phyloP scores from a whole-genome alignment of 331 rosid genomes.

The Cucumis variabilis region DNA sequence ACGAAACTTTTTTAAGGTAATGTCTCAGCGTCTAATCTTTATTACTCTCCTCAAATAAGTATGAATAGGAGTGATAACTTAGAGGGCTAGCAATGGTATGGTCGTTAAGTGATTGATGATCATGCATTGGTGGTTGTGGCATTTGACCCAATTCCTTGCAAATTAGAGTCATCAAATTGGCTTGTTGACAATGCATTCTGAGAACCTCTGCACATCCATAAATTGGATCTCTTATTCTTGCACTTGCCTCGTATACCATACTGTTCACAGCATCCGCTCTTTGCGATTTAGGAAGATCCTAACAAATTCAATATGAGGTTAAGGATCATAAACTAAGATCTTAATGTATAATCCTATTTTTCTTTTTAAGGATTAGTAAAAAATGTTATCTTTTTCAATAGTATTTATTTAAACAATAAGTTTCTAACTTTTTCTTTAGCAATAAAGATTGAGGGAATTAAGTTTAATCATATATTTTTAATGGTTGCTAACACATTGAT shows the following conservation, averaged over 20 bases:
- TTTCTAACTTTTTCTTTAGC: too few species aligned
- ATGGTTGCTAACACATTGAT: too few species aligned
- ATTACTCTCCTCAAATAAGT: conserved; percentile 8
- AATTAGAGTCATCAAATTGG: conserved; percentile 31
- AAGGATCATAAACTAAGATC: too few species aligned
- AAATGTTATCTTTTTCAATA: too few species aligned
- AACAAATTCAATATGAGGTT: not conserved
- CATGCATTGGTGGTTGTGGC: not conserved
- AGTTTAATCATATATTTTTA: too few species aligned
- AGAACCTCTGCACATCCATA: conserved; percentile 31
- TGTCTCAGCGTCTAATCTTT: not conserved
- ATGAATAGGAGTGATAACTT: not conserved
- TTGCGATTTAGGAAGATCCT: conserved; percentile 30
- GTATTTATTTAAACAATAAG: too few species aligned
- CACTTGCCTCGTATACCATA: conserved; percentile 30
- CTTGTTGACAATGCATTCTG: conserved; percentile 32
- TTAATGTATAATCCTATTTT: too few species aligned
- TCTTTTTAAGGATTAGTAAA: too few species aligned
- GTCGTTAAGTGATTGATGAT: not conserved
- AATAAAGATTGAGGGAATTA: too few species aligned
- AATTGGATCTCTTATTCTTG: conserved; percentile 32
- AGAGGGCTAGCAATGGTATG: not conserved
- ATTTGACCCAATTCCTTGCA: conserved; percentile 34
- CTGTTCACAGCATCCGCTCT: conserved; percentile 32
- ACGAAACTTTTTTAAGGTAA: too few species aligned